A percentile compares a stretch with the other conserved stretches of the same genome.
These are phyloP conservation scores for Cymbopogon flexuosus DNA, from an alignment of 202 grass and related monocot genomes.

Conservation along the genomic window DNA sequence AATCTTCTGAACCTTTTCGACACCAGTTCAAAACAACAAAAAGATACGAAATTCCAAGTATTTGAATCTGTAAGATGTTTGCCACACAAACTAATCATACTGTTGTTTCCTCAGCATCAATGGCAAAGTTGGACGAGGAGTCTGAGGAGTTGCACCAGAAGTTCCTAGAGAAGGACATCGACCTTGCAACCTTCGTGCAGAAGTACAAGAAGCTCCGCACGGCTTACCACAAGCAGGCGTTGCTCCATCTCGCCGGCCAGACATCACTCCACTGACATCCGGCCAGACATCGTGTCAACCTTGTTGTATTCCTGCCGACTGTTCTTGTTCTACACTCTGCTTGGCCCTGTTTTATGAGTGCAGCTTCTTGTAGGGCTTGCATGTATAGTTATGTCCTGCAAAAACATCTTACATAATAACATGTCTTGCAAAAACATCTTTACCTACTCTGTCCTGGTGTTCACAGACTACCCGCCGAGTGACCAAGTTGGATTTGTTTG, in stretches of 20 bases:
- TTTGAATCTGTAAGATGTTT: not conserved
- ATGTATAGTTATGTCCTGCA: slow-evolving; percentile 19
- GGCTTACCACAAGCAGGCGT: slow-evolving; percentile 41
- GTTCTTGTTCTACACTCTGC: not conserved
- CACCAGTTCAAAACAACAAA: not conserved
- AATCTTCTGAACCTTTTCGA: not conserved
- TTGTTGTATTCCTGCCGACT: not conserved
- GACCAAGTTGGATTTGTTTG: no score
- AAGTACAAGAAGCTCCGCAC: slow-evolving; percentile 65
- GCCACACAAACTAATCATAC: not conserved
- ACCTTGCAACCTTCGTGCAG: slow-evolving; percentile 55
- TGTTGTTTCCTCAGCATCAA: slow-evolving; percentile 41
- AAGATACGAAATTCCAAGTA: not conserved
- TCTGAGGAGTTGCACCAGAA: slow-evolving; percentile 61
- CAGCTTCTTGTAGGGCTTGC: not conserved
- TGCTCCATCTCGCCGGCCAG: slow-evolving; percentile 73
- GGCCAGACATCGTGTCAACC: no score
- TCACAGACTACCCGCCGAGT: no score
- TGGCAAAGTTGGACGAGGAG: slow-evolving; percentile 59
- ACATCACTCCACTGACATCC: not conserved
- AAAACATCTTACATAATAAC: not conserved
- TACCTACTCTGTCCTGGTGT: no score
- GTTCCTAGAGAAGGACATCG: slow-evolving; percentile 67
- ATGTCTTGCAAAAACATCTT: not conserved
- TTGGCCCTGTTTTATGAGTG: not conserved